These are phyloP conservation scores for Pisolithus thermaeus DNA, from an alignment of 1,284 basidiomycete species.

Conservation along the genomic window DNA sequence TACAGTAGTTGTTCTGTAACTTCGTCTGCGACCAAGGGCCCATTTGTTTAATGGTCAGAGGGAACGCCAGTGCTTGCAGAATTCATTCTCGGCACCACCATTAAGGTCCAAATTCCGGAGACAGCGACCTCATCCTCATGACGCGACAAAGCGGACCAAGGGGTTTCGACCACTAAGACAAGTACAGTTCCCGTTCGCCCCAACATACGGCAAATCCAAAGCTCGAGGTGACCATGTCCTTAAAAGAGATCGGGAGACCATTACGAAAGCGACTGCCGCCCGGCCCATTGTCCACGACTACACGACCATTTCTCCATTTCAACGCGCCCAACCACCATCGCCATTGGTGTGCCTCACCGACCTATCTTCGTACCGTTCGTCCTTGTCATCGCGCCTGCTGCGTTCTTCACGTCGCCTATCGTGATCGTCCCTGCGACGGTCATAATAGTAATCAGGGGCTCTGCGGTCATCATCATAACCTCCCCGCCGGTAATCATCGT, in stretches of 20 bases:
- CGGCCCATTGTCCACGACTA: conserved; percentile 35
- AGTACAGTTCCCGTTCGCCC: conserved; percentile 34
- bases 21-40: neutral
- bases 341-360: conserved; percentile 64
- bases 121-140: conserved; percentile 27
- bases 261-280: conserved; percentile 38
- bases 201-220: conserved; percentile 35
- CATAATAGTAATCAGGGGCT: conserved; percentile 72
- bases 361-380: conserved; percentile 69
- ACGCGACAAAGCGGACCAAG: conserved; percentile 30
- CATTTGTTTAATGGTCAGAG: neutral
- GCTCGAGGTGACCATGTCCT: conserved; percentile 34
- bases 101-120: conserved; percentile 22
- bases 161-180: conserved; percentile 32
- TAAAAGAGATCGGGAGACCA: conserved; percentile 37
- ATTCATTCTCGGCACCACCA: conserved; percentile 22
- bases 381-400: conserved; percentile 71
- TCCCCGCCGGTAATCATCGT: conserved; percentile 75
- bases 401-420: conserved; percentile 58
- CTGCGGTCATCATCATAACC: conserved; percentile 67
- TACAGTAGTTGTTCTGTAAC: neutral
- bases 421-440: conserved; percentile 68
- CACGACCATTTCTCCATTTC: conserved; percentile 34
- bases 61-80: conserved; percentile 5
- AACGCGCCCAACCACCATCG: conserved; percentile 66